Evolutionary conservation across 2,329 filamentous ascomycete genomes (phyloP), one percentile per base, ranked within the genome.

Genomic region (Neopestalotiopsis sp.): DNA sequence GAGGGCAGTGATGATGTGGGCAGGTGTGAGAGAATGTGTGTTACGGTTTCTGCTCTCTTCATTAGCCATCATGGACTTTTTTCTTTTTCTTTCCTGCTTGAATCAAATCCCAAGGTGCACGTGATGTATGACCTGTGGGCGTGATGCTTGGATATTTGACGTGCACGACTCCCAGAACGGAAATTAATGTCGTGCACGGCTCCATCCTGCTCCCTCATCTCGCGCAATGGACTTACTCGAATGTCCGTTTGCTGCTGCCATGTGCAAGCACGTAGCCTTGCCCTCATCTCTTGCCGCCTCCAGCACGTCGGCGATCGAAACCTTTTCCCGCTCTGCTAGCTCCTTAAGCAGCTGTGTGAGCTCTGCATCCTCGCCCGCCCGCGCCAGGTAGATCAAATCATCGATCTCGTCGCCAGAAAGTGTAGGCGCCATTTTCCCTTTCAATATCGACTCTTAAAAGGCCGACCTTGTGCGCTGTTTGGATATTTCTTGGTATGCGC

Each of bases 231-330:
- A 59, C 57, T 59, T 59, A 95, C 94, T 92, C 70, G 89, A 76
- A 77, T 97, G 92, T 1, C 95, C 95, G 78, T 99, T 99, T 32
- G 94, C 96, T 30, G 94, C 91, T 7, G 95, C 94, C 89, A 97
- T 98, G 82, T 99, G 96, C 77, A 98, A 81, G 61, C 91, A 92
- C 72, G 94, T 97, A 68, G 93, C 92, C 72, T 91, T 93, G 73
- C 91, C 88, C 57, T 89, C 86, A 78, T 97, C 94, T 72, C 90
- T 89, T 30, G 92, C 92, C 14, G 89, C 88, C 64, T 86, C 80
- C 61, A 98, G 80, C 69, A 97, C 86, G 68, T 91, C 87, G n/a
- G 88, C 85, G 1, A 86, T 79, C 0, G 88, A 80, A 64, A 84
- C 85, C 69, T 83, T 85, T 78, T 94, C 89, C 68, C 91, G 87